Base-by-base conservation (phyloP, 1,284 basidiomycete species). In the Porogramme epimiltina region DNA sequence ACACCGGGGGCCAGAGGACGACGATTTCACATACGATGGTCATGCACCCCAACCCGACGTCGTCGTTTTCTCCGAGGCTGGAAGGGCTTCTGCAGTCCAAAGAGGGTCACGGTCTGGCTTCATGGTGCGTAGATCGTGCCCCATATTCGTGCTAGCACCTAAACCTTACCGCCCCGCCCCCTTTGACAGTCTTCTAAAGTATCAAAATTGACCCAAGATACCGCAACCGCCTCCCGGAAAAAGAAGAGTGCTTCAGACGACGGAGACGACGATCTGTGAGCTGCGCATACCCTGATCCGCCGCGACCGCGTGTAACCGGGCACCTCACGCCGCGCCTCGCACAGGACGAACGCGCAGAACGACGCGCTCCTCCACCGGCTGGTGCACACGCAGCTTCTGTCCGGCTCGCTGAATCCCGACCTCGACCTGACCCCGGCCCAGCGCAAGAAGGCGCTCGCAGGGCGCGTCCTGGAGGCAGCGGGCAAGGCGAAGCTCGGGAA, bases 351-450 rank as follows among this genome's bases (percentile, higher is more conserved):
- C 65, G 66, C 73, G 13, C 82, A 88, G 59, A 91, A 92, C 49
- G 89, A 92, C 62, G 84, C 81, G 1, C 68, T 87, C 23, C 76
- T 92, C 5, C 87, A 91, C 66, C 84, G 81, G 45, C 74, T 92
- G 10, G 78, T 92, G 9, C 90, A 92, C 63, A 91, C 89, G 0
- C 78, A 85, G 60, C 70, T 92, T 4, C 73, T 92, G 3, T 87
- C 89, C 13, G 87, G 85, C 6, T 88, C 87, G 9, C 66, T 85
- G 4, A 78, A 83, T 62, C 69, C 78, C 3, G 82, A 85, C 3
- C 70, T 89, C 10, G 66, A 83, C 51, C 62, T 88, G 42, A 79
- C 79, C 19, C 78, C 85, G 36, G 86, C 86, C 11, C 78, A 88
- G 58, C 80, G 80, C 36, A 79, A 79, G 37, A 89, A 84, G 65